Conservation (phyloP, 208 protist genomes). For the Leishmania guyanensis region DNA sequence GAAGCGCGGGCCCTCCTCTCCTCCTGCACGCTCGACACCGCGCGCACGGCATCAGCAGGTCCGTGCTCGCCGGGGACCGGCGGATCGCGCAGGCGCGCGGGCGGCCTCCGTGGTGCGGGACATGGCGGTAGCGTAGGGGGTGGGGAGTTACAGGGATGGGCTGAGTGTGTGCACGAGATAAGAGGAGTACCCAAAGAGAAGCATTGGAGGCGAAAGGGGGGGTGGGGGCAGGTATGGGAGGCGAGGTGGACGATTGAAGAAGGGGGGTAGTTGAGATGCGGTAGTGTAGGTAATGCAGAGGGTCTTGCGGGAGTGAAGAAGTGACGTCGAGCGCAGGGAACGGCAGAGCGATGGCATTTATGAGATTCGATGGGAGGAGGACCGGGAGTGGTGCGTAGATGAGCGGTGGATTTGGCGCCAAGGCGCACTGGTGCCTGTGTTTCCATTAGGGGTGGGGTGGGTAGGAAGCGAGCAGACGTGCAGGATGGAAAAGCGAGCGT, state of each 20-base stretch:
- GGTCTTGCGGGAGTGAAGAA: too few species aligned
- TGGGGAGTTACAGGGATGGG: neutral
- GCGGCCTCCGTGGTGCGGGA: slow-evolving; percentile 98
- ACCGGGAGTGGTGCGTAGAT: neutral
- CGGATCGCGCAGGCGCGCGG: slow-evolving; percentile 38
- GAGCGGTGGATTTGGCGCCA: neutral
- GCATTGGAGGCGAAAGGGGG: neutral
- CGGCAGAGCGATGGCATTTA: too few species aligned
- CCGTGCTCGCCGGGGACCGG: slow-evolving; percentile 73
- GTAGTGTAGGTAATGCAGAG: neutral
- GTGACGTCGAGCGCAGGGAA: too few species aligned
- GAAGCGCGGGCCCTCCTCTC: slow-evolving; percentile 84
- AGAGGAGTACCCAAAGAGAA: neutral
- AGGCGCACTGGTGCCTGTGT: neutral
- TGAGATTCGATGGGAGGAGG: too few species aligned
- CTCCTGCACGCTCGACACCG: slow-evolving; percentile 69
- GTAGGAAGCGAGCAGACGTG: neutral
- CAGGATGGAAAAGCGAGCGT: neutral
- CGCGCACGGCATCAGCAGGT: slow-evolving; percentile 47
- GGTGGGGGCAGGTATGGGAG: neutral
- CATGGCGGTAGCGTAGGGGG: slow-evolving; percentile 58
- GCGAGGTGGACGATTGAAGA: neutral
- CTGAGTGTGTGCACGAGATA: neutral
- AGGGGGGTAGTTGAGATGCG: neutral
- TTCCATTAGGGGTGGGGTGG: too few species aligned